These are phyloP conservation scores for Claviceps humidiphila DNA, from an alignment of 2,329 filamentous ascomycete species.

Conservation along the genomic window DNA sequence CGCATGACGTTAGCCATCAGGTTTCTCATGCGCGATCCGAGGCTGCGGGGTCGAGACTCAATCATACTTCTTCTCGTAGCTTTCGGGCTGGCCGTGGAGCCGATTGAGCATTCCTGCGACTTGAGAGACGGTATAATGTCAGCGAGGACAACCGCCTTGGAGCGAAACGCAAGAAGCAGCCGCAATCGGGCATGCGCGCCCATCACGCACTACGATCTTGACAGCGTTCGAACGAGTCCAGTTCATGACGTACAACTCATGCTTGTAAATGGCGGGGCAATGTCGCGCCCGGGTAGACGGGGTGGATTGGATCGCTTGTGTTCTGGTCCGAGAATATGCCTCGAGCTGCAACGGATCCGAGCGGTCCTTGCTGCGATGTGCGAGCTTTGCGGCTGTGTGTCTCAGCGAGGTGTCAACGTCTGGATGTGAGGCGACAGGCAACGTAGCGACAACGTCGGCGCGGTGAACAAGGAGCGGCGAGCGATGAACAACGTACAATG, in stretches of 20 bases:
- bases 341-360: neutral
- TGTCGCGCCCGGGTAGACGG: constrained; percentile 1
- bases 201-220: neutral
- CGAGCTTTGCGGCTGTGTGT: neutral
- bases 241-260: constrained; percentile 20
- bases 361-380: neutral
- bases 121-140: constrained; percentile 20
- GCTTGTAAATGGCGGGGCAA: constrained; percentile 16
- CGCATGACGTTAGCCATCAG: constrained; percentile 1
- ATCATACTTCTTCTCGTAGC: constrained; percentile 90
- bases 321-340: neutral
- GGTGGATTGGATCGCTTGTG: neutral
- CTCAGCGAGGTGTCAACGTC: neutral
- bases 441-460: neutral
- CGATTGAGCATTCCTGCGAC: constrained; percentile 87
- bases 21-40: constrained; percentile 6
- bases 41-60: constrained; percentile 12
- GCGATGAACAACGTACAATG: too few relatives aligned
- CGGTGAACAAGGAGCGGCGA: neutral
- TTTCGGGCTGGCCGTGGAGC: constrained; percentile 91
- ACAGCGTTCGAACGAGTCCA: neutral
- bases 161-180: neutral
- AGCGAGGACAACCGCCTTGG: neutral
- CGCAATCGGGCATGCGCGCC: neutral
- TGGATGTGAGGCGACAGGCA: neutral